Percentiles rank a stretch among this genome's conserved stretches.
Conservation (phyloP, 768 basidiomycete species). For the Dioszegia hungarica region DNA sequence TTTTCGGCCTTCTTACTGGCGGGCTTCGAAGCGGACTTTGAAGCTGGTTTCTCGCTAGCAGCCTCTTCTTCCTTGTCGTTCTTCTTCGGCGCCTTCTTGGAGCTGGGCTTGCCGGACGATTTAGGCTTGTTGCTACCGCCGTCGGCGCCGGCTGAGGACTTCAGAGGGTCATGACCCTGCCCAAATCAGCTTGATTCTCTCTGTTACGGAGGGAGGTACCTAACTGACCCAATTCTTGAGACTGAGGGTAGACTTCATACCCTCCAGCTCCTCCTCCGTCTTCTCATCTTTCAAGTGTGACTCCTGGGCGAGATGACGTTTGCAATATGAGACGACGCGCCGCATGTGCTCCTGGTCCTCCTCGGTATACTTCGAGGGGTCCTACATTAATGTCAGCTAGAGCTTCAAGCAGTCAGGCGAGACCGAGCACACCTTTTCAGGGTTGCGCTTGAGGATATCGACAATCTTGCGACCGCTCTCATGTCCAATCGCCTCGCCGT, state of each 20-base stretch:
- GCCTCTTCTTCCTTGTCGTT: background rate
- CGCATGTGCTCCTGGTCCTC: conserved; percentile 51
- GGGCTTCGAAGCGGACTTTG: conserved; percentile 7
- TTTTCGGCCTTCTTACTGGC: conserved; percentile 18
- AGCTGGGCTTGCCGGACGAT: conserved; percentile 14
- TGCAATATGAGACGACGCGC: conserved; percentile 49
- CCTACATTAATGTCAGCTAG: conserved; percentile 11
- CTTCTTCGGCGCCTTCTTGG: conserved; percentile 15
- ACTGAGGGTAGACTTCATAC: conserved; percentile 45
- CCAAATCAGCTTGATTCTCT: conserved; percentile 7
- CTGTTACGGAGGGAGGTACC: background rate
- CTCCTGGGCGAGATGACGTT: conserved; percentile 49
- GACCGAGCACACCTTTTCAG: conserved; percentile 37
- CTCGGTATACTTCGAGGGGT: conserved; percentile 46
- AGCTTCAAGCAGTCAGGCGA: background rate
- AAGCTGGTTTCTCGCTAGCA: conserved; percentile 5
- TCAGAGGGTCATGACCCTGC: conserved; percentile 45
- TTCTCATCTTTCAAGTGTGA: conserved; percentile 62
- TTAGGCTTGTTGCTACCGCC: background rate
- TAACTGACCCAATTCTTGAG: conserved; percentile 47
- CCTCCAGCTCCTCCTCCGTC: conserved; percentile 58
- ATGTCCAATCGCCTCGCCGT: conserved; percentile 48
- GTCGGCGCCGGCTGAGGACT: conserved; percentile 13
- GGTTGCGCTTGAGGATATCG: conserved; percentile 50
- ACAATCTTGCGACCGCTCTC: conserved; percentile 49